Percentiles rank a stretch among this genome's conserved stretches.
phyloP scores from a whole-genome alignment of 2,329 filamentous ascomycete species.

The Cordyceps cateniannulata region DNA sequence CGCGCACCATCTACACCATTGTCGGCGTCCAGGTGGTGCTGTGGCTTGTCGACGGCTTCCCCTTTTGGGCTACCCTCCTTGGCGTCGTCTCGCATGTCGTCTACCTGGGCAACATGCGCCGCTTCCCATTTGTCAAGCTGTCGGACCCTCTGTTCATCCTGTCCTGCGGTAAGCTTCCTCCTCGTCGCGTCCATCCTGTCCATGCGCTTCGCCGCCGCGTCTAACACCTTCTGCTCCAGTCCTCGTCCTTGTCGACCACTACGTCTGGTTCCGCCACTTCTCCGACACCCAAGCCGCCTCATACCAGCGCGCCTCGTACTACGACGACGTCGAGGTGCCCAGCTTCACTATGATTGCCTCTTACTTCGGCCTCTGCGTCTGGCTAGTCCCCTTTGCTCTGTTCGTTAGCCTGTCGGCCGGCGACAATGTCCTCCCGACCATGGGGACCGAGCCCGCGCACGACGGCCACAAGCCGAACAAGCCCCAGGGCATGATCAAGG shows the following conservation, averaged over 20 bases:
- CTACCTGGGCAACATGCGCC: conserved; percentile 79
- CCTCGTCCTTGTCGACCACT: conserved; percentile 85
- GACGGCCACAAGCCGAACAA: conserved; percentile 29
- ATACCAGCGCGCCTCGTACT: conserved; percentile 54
- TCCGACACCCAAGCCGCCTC: conserved; percentile 54
- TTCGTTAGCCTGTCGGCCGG: conserved; percentile 92
- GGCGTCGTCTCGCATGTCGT: conserved; percentile 76
- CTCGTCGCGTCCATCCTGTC: too few relatives aligned
- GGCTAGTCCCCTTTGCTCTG: conserved; percentile 90
- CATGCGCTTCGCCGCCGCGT: not conserved
- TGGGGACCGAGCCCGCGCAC: conserved; percentile 59
- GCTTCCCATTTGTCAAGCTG: conserved; percentile 72
- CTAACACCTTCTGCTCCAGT: conserved; percentile 35
- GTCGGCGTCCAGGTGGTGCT: conserved; percentile 69
- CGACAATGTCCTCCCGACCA: conserved; percentile 90
- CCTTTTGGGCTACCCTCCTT: conserved; percentile 64
- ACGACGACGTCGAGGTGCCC: conserved; percentile 60
- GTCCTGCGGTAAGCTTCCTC: conserved; percentile 62
- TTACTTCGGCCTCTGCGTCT: conserved; percentile 94
- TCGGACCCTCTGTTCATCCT: conserved; percentile 79
- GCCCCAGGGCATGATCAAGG: conserved; percentile 61
- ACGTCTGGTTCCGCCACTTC: conserved; percentile 93
- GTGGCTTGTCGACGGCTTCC: conserved; percentile 78
- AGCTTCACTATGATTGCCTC: conserved; percentile 91
- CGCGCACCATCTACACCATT: conserved; percentile 75